Percentiles rank a stretch among this genome's conserved stretches.
Evolutionary conservation across 192 early-diverging fungal species (phyloP).

Genomic region (Coemansia nantahalensis): DNA sequence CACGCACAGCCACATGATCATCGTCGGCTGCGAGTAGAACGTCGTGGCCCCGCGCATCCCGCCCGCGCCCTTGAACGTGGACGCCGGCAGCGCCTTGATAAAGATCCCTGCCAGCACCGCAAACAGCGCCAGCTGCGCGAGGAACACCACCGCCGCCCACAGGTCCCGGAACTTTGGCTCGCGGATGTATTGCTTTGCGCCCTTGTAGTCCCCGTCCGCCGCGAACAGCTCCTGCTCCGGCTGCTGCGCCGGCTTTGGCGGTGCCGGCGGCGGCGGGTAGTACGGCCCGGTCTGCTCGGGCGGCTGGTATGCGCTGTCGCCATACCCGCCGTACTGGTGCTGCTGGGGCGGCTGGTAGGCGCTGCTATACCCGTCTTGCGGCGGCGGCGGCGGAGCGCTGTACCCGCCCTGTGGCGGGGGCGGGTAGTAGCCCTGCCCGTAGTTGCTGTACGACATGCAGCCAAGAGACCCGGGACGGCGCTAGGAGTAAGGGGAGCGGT

Average conservation of each 20-base stretch:
- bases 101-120: constrained; percentile 44
- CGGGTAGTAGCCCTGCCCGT: constrained; percentile 18
- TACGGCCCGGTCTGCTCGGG: constrained; percentile 9
- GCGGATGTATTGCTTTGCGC: constrained; percentile 48
- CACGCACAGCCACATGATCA: constrained; percentile 52
- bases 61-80: constrained; percentile 42
- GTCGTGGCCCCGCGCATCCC: constrained; percentile 18
- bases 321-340: constrained; percentile 8
- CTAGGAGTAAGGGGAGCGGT: background rate
- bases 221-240: background rate
- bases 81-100: constrained; percentile 42
- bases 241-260: constrained; percentile 3
- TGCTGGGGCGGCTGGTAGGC: constrained; percentile 7
- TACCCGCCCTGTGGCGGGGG: constrained; percentile 20
- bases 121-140: constrained; percentile 46
- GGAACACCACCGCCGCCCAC: constrained; percentile 52
- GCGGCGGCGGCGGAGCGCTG: constrained; percentile 5
- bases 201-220: constrained; percentile 30
- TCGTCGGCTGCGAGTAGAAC: constrained; percentile 56
- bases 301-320: constrained; percentile 11
- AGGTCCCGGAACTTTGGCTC: constrained; percentile 53
- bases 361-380: constrained; percentile 6
- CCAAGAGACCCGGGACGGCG: background rate
- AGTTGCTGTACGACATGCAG: constrained; percentile 25
- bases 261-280: constrained; percentile 9